Percentiles rank a stretch among this genome's conserved stretches.
These are phyloP conservation scores for Cantharellus anzutake DNA, from an alignment of 768 basidiomycete species.

Conservation along the genomic window DNA sequence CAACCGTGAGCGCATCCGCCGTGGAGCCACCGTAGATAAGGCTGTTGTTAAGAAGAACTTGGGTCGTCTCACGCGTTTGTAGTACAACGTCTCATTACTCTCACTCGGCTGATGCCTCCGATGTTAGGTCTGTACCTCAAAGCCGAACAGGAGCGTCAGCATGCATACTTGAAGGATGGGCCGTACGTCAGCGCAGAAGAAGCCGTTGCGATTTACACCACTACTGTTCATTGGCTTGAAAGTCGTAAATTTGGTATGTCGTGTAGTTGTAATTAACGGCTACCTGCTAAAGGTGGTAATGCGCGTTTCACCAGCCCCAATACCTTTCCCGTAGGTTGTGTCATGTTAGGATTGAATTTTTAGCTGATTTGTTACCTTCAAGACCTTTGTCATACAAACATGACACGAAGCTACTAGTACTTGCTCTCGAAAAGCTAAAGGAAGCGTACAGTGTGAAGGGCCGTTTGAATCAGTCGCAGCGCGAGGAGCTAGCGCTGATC, in stretches of 20 bases:
- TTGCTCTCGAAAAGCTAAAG: conserved; percentile 95
- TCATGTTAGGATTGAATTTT: background rate
- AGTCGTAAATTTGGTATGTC: conserved; percentile 58
- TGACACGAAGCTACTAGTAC: conserved; percentile 90
- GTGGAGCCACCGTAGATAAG: conserved; percentile 94
- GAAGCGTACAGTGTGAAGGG: conserved; percentile 98
- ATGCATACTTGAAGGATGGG: conserved; percentile 96
- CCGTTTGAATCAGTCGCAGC: conserved; percentile 91
- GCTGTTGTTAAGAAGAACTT: conserved; percentile 99
- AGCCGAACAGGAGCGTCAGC: conserved; percentile 97
- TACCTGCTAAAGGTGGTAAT: background rate
- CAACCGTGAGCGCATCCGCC: conserved; percentile 91
- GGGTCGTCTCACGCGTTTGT: conserved; percentile 82
- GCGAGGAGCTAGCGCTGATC: conserved; percentile 93
- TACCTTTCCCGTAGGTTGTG: conserved; percentile 76
- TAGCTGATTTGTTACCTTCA: background rate
- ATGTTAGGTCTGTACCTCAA: conserved; percentile 69
- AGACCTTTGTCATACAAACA: conserved; percentile 96
- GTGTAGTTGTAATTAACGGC: background rate
- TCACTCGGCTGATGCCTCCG: background rate
- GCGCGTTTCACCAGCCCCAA: conserved; percentile 37
- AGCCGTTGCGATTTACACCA: conserved; percentile 95
- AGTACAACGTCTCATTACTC: background rate
- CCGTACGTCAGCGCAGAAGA: conserved; percentile 98
- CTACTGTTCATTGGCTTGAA: conserved; percentile 98